Evolutionary conservation across 345 rosid genomes (phyloP).

Genomic region (Theobroma cacao): DNA sequence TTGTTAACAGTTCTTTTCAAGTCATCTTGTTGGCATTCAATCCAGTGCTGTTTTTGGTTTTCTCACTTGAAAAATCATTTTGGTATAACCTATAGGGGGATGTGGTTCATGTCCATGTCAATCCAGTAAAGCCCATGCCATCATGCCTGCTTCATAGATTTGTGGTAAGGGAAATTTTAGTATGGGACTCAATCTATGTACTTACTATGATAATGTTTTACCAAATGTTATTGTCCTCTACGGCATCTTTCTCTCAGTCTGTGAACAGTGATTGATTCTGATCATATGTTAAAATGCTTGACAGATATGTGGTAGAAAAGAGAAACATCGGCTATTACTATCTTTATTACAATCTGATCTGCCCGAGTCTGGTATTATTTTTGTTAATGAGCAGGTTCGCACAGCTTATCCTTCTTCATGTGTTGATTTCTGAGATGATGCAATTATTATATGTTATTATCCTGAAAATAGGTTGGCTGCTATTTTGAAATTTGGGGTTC

Average conservation of each 20-base stretch:
- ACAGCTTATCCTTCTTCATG: constrained; percentile 9
- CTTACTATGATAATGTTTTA: neutral
- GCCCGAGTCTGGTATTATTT: constrained; percentile 70
- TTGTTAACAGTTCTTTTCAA: constrained; percentile 1
- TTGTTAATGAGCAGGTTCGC: constrained; percentile 83
- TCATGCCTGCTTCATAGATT: constrained; percentile 63
- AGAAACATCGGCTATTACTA: constrained; percentile 54
- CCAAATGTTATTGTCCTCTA: neutral
- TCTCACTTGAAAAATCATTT: constrained; percentile 15
- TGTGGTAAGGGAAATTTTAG: constrained; percentile 44
- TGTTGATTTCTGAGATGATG: neutral
- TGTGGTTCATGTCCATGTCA: constrained; percentile 73
- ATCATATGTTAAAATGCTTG: constrained; percentile 14
- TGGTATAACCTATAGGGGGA: constrained; percentile 45
- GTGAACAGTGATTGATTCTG: neutral
- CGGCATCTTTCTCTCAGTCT: neutral
- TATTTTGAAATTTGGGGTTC: neutral
- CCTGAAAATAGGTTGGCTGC: neutral
- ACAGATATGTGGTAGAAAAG: constrained; percentile 53
- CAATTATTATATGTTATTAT: neutral
- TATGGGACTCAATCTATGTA: neutral
- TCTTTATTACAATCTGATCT: constrained; percentile 57
- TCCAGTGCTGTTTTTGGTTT: constrained; percentile 8
- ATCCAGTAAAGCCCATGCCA: constrained; percentile 73
- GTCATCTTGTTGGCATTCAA: constrained; percentile 2